Conservation (phyloP, 352 stramenopile genomes). For the Globisporangium viniferum region DNA sequence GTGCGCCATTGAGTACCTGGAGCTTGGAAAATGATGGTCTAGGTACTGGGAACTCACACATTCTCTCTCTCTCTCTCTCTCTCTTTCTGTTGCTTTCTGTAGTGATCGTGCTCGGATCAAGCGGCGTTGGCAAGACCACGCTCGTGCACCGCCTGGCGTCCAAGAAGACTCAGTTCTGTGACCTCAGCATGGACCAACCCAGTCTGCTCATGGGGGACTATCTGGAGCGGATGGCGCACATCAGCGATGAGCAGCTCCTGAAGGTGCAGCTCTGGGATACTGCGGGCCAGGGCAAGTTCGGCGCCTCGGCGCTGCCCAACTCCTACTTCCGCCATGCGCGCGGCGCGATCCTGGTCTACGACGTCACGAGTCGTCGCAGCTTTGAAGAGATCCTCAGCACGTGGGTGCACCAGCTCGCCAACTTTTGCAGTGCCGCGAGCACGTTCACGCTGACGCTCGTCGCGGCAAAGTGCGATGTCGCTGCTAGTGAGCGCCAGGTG, state of each 20-base stretch:
- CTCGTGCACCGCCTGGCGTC: slow-evolving; percentile 28
- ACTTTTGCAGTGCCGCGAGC: slow-evolving; percentile 9
- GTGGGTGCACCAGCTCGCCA: slow-evolving; percentile 32
- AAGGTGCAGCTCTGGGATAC: slow-evolving; percentile 62
- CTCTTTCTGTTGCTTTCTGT: not conserved
- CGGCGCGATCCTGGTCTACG: slow-evolving; percentile 45
- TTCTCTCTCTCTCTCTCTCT: not conserved
- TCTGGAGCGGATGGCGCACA: slow-evolving; percentile 27
- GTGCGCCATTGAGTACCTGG: slow-evolving; percentile 7
- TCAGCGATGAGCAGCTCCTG: slow-evolving; percentile 25
- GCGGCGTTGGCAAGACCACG: slow-evolving; percentile 41
- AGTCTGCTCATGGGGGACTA: slow-evolving; percentile 25
- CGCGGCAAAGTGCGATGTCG: slow-evolving; percentile 19
- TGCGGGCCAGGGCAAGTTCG: slow-evolving; percentile 44
- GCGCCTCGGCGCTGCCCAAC: slow-evolving; percentile 24
- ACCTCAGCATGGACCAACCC: too few species aligned
- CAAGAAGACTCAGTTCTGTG: not conserved
- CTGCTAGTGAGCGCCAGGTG: slow-evolving; percentile 11
- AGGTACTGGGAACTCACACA: not conserved
- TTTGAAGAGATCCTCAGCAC: slow-evolving; percentile 24
- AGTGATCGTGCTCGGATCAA: slow-evolving; percentile 47
- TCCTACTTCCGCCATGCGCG: slow-evolving; percentile 44
- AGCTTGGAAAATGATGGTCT: not conserved
- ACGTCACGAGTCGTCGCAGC: slow-evolving; percentile 30
- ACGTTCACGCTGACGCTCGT: slow-evolving; percentile 35